Base-by-base conservation (phyloP, 1,284 basidiomycete species). In the Ganoderma resinaceum region DNA sequence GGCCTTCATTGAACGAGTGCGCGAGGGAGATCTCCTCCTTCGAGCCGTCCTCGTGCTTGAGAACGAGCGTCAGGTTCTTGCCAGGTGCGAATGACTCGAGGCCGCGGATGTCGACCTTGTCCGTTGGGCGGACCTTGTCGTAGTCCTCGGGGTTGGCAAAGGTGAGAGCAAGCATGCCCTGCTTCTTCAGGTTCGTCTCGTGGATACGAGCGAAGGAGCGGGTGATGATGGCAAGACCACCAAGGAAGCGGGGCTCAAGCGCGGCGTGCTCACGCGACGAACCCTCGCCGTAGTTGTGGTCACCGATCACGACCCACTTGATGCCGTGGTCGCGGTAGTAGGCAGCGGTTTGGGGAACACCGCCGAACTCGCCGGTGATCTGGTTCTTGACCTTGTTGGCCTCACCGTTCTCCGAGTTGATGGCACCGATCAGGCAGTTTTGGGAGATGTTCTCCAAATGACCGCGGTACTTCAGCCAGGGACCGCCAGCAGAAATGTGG, bases 391-490 rank as follows among this genome's bases (percentile, higher is more conserved):
- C 85, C 82, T 95, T 94, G 91, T 99, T 99, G 73, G 97, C 96
- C 85, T 99, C 94, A 72, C 90, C 92, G 82, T 96, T 98, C 84
- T 96, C 96, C 68, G 89, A 81, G 86, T 98, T 98, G 86, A 99
- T 97, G 67, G 96, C 97, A 80, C 96, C 96, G 74, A 99, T 99
- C 81, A 98, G 83, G 84, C 95, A 97, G 87, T 99, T 99, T 83
- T 98, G 95, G 43, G 96, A 98, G 81, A 99, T 99, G 89, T 99
- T 99, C 83, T 98, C 90, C 78, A 99, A 91, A 84, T 99, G 97
- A 74, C 97, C 97, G 87, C 97, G 95, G 89, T 97, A 99, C 86
- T 98, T 98, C 84, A 99, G 89, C 97, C 97, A 99, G 58, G 97
- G 97, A 69, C 97, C 97, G 86, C 96, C 97, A 80, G 96, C 95